Conservation (phyloP, 2,329 filamentous ascomycete species). For the Claviceps quebecensis region DNA sequence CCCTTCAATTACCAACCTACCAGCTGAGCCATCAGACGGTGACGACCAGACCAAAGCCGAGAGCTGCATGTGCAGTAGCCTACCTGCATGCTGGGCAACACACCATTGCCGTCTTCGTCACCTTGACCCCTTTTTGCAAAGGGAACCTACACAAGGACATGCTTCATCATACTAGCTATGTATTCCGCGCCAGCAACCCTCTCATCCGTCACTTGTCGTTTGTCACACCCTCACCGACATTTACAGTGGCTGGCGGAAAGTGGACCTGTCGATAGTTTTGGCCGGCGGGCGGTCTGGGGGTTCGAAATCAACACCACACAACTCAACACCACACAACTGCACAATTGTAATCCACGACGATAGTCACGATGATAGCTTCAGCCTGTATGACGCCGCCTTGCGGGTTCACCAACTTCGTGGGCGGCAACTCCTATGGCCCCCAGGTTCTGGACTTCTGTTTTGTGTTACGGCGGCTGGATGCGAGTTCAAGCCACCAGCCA, state of each 20-base stretch:
- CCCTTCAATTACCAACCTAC: too few relatives aligned
- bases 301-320: neutral
- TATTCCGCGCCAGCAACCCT: neutral
- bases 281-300: constrained; percentile 2
- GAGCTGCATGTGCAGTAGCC: neutral
- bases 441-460: neutral
- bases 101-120: neutral
- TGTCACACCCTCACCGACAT: constrained; percentile 5
- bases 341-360: neutral
- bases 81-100: neutral
- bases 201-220: neutral
- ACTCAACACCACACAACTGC: neutral
- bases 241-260: constrained; percentile 2
- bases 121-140: neutral
- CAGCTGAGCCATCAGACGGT: neutral
- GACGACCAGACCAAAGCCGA: too few relatives aligned
- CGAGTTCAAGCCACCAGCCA: too few relatives aligned
- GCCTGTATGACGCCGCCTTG: too few relatives aligned
- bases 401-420: too few relatives aligned
- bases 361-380: too few relatives aligned
- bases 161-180: neutral
- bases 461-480: too few relatives aligned
- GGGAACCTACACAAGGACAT: neutral
- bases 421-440: neutral
- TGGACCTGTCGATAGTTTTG: constrained; percentile 3